Evolutionary conservation across 345 rosid genomes (phyloP), one percentile per base, ranked within the genome.

Genomic region (Zanthoxylum bungeanum): DNA sequence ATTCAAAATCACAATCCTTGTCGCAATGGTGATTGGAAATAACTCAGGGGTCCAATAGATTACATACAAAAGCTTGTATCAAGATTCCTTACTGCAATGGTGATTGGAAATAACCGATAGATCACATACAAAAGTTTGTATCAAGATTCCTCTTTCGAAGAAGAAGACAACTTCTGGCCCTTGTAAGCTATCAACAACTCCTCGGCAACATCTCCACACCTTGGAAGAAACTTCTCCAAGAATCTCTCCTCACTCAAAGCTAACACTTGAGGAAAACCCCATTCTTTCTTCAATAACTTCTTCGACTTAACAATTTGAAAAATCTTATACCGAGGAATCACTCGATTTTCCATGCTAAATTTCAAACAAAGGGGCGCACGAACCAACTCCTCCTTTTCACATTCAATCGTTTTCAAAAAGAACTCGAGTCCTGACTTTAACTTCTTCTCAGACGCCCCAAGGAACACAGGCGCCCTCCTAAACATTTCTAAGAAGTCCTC

Each of bases 301-400:
- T n/a, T n/a, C n/a, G n/a, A n/a, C n/a, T n/a, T n/a, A n/a, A n/a
- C n/a, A n/a, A n/a, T n/a, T n/a, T n/a, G n/a, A n/a, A n/a, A n/a
- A n/a, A 86, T 80, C 22, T 44, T 60, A 50, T 74, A 75, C 53
- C 85, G 76, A 62, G 87, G 77, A 47, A 81, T 24, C 53, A 78
- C 78, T 0, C 85, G 78, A 42, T 72, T 72, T 49, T 83, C 81
- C 39, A 84, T 22, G 33, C 77, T 83, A 4, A 9, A 10, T 79
- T 72, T 50, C 76, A 85, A 78, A 14, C 24, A n/a, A 27, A n/a
- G 0, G 0, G 84, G 87, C 2, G 59, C 24, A 17, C 19, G 30
- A 10, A 78, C 70, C 57, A 85, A 60, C 12, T 27, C 68, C 11
- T 60, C 75, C 74, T 59, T 81, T 24, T 79, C 44, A 6, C 73